These are phyloP conservation scores for Leptodontidium sp. DNA, from an alignment of 2,329 filamentous ascomycete genomes.

Conservation along the genomic window DNA sequence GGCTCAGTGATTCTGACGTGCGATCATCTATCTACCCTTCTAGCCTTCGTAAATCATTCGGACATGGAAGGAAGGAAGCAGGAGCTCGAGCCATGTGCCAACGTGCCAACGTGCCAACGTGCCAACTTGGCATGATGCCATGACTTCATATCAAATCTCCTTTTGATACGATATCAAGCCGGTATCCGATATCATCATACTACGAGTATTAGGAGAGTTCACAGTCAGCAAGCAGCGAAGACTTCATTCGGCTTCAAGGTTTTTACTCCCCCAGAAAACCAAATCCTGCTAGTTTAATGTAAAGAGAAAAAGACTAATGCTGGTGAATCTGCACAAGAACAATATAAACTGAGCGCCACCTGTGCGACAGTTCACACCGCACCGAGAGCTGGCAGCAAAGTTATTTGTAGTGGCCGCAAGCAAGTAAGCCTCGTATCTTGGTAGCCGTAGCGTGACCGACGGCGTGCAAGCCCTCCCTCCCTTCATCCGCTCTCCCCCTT, in stretches of 20 bases:
- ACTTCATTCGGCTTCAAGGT: no score
- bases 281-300: no score
- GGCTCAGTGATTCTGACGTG: background rate
- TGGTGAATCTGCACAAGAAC: no score
- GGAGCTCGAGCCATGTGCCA: background rate
- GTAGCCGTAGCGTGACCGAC: background rate
- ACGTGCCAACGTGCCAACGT: background rate
- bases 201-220: no score
- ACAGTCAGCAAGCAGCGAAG: no score
- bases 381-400: no score
- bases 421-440: background rate
- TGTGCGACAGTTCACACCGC: no score
- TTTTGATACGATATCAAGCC: constrained; percentile 1
- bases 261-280: no score
- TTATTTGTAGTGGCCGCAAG: no score
- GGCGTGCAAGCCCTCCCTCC: background rate
- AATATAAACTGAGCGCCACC: no score
- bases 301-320: no score
- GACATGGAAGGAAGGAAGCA: background rate
- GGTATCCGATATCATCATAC: background rate
- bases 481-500: background rate
- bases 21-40: background rate
- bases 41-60: background rate
- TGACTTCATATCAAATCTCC: constrained; percentile 6
- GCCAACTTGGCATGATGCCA: background rate